phyloP scores from a whole-genome alignment of 2,329 filamentous ascomycete genomes.

The Cordyceps cicadae region DNA sequence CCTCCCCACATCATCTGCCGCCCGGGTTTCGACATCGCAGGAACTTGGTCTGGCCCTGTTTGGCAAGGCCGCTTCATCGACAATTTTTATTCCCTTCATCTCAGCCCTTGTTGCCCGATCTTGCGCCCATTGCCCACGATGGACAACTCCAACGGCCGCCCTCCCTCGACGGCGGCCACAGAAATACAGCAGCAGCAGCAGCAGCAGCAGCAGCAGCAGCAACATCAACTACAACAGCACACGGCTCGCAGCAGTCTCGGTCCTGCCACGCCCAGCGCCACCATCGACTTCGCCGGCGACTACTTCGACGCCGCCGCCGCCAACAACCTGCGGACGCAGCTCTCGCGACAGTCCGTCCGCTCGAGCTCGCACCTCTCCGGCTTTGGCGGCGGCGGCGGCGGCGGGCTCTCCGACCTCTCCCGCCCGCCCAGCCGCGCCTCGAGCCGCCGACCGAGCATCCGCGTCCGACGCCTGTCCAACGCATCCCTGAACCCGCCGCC shows the following conservation, averaged over 20 bases:
- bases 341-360: constrained; percentile 6
- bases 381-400: neutral
- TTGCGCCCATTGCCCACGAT: neutral
- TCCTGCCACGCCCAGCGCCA: neutral
- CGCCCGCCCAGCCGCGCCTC: constrained; percentile 7
- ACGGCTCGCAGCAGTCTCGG: neutral
- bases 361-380: neutral
- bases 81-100: neutral
- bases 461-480: constrained; percentile 10
- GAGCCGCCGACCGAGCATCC: constrained; percentile 11
- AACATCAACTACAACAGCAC: neutral
- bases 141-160: constrained; percentile 7
- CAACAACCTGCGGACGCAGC: neutral
- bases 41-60: neutral
- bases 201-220: too few relatives aligned
- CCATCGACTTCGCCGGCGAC: neutral
- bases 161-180: neutral
- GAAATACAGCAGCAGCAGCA: constrained; percentile 4
- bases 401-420: neutral
- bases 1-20: constrained; percentile 5
- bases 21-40: neutral
- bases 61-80: neutral
- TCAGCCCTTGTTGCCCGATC: neutral
- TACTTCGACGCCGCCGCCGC: neutral
- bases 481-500: neutral